Evolutionary conservation across 2,329 filamentous ascomycete species (phyloP), one percentile per base, ranked within the genome.

Genomic region (Purpureocillium lavendulum): DNA sequence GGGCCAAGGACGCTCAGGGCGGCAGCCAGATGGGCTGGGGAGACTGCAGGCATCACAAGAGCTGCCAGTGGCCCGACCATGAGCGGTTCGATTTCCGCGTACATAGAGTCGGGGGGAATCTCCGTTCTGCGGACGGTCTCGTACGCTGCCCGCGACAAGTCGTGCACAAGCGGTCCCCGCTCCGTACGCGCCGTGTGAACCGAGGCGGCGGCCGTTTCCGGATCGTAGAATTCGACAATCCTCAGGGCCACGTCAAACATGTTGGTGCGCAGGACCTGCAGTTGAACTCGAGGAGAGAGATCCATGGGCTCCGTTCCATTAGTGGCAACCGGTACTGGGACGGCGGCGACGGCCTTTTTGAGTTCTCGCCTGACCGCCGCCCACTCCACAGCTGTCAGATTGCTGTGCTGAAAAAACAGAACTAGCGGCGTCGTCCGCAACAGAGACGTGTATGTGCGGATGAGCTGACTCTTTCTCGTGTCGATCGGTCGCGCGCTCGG

Each of bases 241-340:
- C 84, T 82, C 45, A 97, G 68, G 1, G 90, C 89, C 14, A 86
- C 79, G 49, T 82, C 81, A 58, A 98, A 87, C 56, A 98, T 94
- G 55, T 86, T 84, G 12, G 87, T 92, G 56, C 92, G 83, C 40
- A 98, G 69, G 18, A 94, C 85, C 59, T 94, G 83, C 18, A 97
- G 59, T 62, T 86, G 82, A 49, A 92, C 73, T 30, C 69, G 65
- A 2, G 75, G 64, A n/a, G 75, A 71, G 28, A 87, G 57, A 26
- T 74, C 61, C 16, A 65, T 46, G 12, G 62, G 53, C 18, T 66
- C 59, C 2, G 47, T 46, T 2, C 47, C 51, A 3, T 46, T 42
- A 11, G 41, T 34, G 18, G 43, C 15, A 35, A 39, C 48, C 0
- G 65, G 59, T 3, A 55, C 41, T 10, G 65, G 50, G 10, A 77